Evolutionary conservation across 2,329 filamentous ascomycete species (phyloP), one percentile per base, ranked within the genome.

Genomic region (Penicillium griseofulvum): DNA sequence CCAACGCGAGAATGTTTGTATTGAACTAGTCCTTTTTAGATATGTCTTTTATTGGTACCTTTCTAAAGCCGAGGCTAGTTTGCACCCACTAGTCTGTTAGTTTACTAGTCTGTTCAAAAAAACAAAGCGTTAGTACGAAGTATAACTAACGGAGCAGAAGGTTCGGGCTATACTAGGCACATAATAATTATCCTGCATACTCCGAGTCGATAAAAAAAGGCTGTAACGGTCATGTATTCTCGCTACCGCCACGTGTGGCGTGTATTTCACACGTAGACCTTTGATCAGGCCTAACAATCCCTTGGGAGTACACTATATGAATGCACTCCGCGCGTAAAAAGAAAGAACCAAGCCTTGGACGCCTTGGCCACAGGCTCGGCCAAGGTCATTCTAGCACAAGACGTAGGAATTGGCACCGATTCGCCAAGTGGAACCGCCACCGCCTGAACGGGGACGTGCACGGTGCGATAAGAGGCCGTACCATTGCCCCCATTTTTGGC

Each of bases 361-460:
- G 1, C 11, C 36, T 31, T 49, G 46, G 26, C 36, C 17, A 42
- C 9, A n/a, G 14, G 6, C 28, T 41, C 19, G 11, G 33, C 44
- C 44, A 31, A 39, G 28, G 36, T 29, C 17, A 19, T 49, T 22
- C 12, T 14, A 28, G n/a, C 38, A 41, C 14, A 12, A 55, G 45
- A 50, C 26, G 43, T 42, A 31, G 38, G 47, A 33, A 43, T 46
- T 17, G 8, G 36, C 48, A 39, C 52, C 49, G 47, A 51, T 50
- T 55, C 36, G 36, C 41, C 33, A 46, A 42, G 49, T 14, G 43
- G 43, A 44, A 17, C 29, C 52, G 39, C 41, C 37, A 45, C 42
- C 8, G 22, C 29, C 29, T 12, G 12, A 3, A 9, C 8, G 28
- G 19, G 16, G 31, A 31, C 48, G 49, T 28, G 49, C 49, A 52